Percentiles rank a stretch among this genome's conserved stretches.
Conservation (phyloP, 1,284 basidiomycete genomes). For the Cerioporus squamosus region DNA sequence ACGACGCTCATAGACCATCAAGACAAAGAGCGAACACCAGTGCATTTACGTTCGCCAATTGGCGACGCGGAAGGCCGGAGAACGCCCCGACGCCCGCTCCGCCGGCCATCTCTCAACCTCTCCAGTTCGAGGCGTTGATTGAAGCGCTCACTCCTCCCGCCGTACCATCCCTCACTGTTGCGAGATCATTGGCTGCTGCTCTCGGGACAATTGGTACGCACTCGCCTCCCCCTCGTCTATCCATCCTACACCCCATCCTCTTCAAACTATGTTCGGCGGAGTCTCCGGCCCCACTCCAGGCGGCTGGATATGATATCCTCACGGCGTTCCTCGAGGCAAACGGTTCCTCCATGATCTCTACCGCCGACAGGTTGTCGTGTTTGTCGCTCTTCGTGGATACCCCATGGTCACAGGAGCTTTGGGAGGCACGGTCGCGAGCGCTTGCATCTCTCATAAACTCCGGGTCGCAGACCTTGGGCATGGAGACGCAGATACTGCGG, state of each 20-base stretch:
- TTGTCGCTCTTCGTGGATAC: conserved; percentile 61
- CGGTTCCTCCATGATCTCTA: conserved; percentile 47
- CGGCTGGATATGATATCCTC: conserved; percentile 72
- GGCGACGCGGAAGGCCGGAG: conserved; percentile 47
- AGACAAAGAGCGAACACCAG: conserved; percentile 52
- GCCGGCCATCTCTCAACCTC: conserved; percentile 29
- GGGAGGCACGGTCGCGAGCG: conserved; percentile 72
- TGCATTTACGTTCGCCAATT: conserved; percentile 41
- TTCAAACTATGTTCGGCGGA: conserved; percentile 57
- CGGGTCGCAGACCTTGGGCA: conserved; percentile 63
- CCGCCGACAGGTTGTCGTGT: conserved; percentile 61
- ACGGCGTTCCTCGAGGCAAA: conserved; percentile 66
- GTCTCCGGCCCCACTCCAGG: conserved; percentile 59
- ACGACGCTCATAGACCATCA: conserved; percentile 37
- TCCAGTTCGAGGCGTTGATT: conserved; percentile 37
- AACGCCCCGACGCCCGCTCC: conserved; percentile 32
- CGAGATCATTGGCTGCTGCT: conserved; percentile 32
- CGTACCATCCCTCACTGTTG: conserved; percentile 39
- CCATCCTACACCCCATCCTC: conserved; percentile 57
- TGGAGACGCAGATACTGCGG: conserved; percentile 59
- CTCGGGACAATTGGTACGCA: conserved; percentile 25
- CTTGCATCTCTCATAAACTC: conserved; percentile 61
- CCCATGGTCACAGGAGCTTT: conserved; percentile 65
- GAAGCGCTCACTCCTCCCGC: conserved; percentile 39
- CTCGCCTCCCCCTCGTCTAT: conserved; percentile 31